A percentile compares a stretch with the other conserved stretches of the same genome.
Conservation (phyloP, 2,329 filamentous ascomycete genomes). For the Tolypocladium ophioglossoides region DNA sequence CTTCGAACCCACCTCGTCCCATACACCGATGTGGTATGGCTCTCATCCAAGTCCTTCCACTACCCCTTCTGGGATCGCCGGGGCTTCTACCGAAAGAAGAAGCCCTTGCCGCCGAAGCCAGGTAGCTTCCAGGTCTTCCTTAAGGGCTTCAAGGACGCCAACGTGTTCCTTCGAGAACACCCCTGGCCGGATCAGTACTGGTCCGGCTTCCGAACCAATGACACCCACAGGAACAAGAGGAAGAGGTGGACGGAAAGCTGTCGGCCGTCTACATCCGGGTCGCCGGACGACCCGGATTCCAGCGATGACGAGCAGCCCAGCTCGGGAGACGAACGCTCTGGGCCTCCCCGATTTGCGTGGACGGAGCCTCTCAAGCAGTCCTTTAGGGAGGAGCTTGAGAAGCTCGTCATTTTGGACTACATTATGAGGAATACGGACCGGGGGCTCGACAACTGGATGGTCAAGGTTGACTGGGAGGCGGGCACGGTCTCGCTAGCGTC, state of each 20-base stretch:
- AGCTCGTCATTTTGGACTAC: constrained; percentile 93
- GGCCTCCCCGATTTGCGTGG: constrained; percentile 62
- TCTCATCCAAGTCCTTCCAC: constrained; percentile 95
- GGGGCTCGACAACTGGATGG: constrained; percentile 98
- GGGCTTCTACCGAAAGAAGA: constrained; percentile 79
- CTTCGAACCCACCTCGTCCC: constrained; percentile 87
- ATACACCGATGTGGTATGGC: constrained; percentile 87
- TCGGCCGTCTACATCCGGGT: constrained; percentile 44
- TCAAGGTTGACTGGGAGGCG: constrained; percentile 80
- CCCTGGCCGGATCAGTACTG: constrained; percentile 91
- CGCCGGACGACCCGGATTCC: constrained; percentile 53
- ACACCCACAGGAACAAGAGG: constrained; percentile 57
- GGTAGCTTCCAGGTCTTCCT: constrained; percentile 97
- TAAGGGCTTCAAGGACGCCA: constrained; percentile 94
- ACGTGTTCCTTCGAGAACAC: constrained; percentile 86
- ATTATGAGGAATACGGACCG: constrained; percentile 98
- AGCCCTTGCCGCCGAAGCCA: constrained; percentile 75
- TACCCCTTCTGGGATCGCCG: constrained; percentile 96
- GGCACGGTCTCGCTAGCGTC: constrained; percentile 78
- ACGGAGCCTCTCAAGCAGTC: constrained; percentile 80
- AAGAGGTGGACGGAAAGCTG: constrained; percentile 75
- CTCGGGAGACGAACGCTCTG: constrained; percentile 37
- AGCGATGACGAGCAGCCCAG: constrained; percentile 45
- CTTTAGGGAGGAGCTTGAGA: constrained; percentile 91
- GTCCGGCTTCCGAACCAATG: constrained; percentile 57